Base-by-base conservation (phyloP, 345 rosid genomes). In the Rhizophora mangle region DNA sequence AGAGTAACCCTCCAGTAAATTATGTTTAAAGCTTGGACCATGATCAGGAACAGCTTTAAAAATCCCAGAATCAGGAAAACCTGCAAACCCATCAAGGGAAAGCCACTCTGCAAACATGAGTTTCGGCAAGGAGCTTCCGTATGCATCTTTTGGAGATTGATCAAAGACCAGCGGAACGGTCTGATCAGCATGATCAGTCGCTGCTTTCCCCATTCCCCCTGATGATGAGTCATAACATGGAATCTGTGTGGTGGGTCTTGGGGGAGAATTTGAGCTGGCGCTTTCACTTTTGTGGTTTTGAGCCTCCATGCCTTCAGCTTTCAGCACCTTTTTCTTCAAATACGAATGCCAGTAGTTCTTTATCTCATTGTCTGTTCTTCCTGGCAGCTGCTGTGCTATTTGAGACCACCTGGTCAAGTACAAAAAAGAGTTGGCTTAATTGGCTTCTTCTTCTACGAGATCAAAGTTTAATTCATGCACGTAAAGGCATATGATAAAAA, bases 341-440 rank as follows among this genome's bases (percentile, higher is more conserved):
- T 88, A 83, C 0, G 98, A 90, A 79, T 92, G 99, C 99, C 97
- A 92, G 37, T 86, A 79, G 70, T 95, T 95, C 80, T 95, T 95
- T 34, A 95, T 88, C 81, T 95, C 97, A 37, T 95, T 91, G 64
- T 95, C 96, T 6, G 99, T 95, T 85, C 99, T 88, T 74, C 99
- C 99, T 1, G 97, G 93, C 79, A 95, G 80, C 47, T 81, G 87
- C 64, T 79, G 91, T 4, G 98, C 93, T 55, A 94, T 94, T 65
- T 85, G 84, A 10, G 97, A 94, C 98, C 98, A 94, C 79, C 97
- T 94, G 61, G 27, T 72, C 72, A 71, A 20, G 16, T 11, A 56
- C 29, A 56, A 56, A 24, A 16, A 4, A 9, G 13, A 15, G 31
- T 24, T 22, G 26, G 26, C 29, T 21, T 8, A 56, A 56, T 56